Conservation (phyloP, 495 filamentous ascomycete genomes). For the Terfezia claveryi region DNA sequence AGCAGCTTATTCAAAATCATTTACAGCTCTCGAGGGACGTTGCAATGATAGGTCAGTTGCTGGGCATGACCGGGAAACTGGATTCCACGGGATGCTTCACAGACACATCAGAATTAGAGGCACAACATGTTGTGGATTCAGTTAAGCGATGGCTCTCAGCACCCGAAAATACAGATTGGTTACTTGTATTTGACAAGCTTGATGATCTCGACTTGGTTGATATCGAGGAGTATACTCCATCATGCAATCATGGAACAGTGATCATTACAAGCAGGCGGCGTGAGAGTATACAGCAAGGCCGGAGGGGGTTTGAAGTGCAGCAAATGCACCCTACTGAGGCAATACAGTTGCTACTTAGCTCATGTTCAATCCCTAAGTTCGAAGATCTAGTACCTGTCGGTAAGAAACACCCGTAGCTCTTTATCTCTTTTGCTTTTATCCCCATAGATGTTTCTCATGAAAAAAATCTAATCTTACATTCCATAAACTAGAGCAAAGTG, state of each 20-base stretch:
- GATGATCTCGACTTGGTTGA: conserved; percentile 3
- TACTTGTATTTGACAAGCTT: conserved; percentile 8
- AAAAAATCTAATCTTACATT: not conserved
- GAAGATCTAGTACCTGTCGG: no score
- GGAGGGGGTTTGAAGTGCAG: not conserved
- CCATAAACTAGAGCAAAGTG: conserved; percentile 6
- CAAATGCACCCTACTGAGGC: conserved; percentile 1
- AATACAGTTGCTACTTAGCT: conserved; percentile 1
- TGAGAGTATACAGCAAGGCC: not conserved
- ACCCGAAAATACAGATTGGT: conserved; percentile 2
- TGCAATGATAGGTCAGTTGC: not conserved
- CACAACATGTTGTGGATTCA: not conserved
- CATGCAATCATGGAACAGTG: not conserved
- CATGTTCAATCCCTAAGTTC: not conserved
- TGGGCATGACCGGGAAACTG: not conserved
- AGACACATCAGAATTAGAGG: not conserved
- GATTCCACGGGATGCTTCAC: not conserved
- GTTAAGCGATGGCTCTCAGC: conserved; percentile 2
- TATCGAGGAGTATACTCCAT: conserved; percentile 3
- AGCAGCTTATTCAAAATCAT: not conserved
- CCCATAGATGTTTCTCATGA: not conserved
- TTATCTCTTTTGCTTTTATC: not conserved
- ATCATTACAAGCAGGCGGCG: conserved; percentile 5
- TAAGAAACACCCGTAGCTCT: not conserved
- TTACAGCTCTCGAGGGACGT: not conserved